Percentiles rank a stretch among this genome's conserved stretches.
Conservation (phyloP, 2,329 filamentous ascomycete genomes). For the Colletotrichum siamense region DNA sequence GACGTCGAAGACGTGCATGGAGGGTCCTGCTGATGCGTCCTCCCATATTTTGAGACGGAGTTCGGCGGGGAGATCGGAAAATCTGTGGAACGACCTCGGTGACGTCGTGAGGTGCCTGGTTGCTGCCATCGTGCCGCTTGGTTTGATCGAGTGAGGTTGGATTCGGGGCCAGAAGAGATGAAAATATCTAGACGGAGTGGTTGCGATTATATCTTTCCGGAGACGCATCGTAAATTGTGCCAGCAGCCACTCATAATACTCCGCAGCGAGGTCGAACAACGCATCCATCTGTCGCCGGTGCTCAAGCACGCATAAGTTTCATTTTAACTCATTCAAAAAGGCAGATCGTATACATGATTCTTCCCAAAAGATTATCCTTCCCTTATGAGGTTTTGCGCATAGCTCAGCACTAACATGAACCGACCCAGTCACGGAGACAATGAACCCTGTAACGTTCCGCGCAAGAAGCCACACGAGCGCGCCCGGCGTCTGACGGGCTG, state of each 20-base stretch:
- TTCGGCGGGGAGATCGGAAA: slow-evolving; percentile 9
- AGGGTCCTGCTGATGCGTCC: slow-evolving; percentile 19
- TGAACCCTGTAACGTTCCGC: background rate
- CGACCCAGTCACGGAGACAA: background rate
- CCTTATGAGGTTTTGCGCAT: background rate
- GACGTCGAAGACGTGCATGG: slow-evolving; percentile 33
- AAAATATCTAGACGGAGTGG: background rate
- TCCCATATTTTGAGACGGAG: slow-evolving; percentile 19
- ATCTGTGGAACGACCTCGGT: background rate
- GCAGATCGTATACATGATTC: background rate
- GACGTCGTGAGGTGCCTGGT: slow-evolving; percentile 31
- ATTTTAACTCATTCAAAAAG: background rate
- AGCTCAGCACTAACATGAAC: background rate
- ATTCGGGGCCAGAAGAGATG: background rate
- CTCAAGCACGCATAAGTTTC: background rate
- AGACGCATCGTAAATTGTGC: background rate
- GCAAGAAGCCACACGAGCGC: background rate
- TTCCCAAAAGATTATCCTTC: background rate
- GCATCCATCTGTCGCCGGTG: background rate
- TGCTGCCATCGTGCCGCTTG: background rate
- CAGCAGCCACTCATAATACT: background rate
- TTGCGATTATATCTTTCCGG: background rate
- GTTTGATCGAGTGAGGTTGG: background rate
- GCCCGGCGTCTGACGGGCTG: background rate
- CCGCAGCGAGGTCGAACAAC: background rate